Conservation (phyloP, 208 protist genomes). For the Leishmania aethiopica region DNA sequence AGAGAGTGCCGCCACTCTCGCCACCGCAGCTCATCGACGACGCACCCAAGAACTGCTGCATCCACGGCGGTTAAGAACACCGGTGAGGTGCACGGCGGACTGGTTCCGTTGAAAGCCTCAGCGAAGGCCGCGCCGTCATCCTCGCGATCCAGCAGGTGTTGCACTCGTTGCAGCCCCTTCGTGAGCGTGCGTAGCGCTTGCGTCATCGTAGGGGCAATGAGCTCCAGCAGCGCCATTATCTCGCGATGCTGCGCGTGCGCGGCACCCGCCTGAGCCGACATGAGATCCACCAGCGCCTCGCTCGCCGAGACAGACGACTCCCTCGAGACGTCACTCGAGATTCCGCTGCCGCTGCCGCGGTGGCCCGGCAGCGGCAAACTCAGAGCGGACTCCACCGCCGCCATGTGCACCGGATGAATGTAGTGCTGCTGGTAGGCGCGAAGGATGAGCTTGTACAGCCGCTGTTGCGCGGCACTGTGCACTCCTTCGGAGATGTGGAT, state of each 20-base stretch:
- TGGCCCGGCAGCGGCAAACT: not conserved
- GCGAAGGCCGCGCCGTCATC: not conserved
- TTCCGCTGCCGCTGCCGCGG: not conserved
- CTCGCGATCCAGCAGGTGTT: conserved; percentile 24
- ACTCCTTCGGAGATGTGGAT: conserved; percentile 10
- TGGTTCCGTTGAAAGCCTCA: not conserved
- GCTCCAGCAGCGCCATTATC: conserved; percentile 20
- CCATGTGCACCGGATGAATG: conserved; percentile 58
- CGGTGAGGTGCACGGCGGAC: not conserved
- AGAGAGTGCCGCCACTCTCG: conserved; percentile 16
- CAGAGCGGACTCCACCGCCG: conserved; percentile 32
- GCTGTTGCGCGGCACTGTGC: conserved; percentile 30
- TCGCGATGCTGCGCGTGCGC: conserved; percentile 27
- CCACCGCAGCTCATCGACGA: conserved; percentile 35
- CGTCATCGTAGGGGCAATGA: conserved; percentile 18
- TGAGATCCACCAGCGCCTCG: not conserved
- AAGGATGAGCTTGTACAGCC: conserved; percentile 40
- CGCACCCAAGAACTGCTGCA: conserved; percentile 22
- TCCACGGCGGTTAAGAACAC: conserved; percentile 24
- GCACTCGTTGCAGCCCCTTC: conserved; percentile 9
- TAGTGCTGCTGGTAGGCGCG: conserved; percentile 38
- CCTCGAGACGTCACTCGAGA: not conserved
- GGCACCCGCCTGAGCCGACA: not conserved
- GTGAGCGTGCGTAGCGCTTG: conserved; percentile 4
- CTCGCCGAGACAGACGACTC: not conserved